Evolutionary conservation across 2,329 filamentous ascomycete genomes (phyloP).

Genomic region (Endocalyx cinctus): DNA sequence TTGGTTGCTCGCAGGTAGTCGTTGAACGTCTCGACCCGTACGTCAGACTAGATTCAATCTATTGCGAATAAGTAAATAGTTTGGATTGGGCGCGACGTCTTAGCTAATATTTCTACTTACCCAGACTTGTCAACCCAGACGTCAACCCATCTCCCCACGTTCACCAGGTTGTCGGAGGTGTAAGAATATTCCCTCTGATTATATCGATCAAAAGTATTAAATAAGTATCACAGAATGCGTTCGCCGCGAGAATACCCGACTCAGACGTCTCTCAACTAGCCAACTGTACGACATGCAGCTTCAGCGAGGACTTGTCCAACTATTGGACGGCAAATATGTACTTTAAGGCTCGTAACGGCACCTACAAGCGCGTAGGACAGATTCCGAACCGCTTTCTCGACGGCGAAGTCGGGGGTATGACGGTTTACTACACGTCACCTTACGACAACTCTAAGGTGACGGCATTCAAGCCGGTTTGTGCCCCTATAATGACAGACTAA

Average conservation of each 20-base stretch:
- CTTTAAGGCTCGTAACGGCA: conserved; percentile 23
- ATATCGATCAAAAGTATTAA: background rate
- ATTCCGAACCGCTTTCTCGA: conserved; percentile 16
- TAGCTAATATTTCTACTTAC: no score
- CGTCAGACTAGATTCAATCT: conserved; percentile 1
- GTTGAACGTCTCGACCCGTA: conserved; percentile 15
- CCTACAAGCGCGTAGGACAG: conserved; percentile 16
- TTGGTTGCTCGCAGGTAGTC: conserved; percentile 12
- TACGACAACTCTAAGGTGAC: conserved; percentile 25
- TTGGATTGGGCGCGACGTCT: no score
- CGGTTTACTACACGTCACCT: conserved; percentile 11
- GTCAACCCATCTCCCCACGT: conserved; percentile 14
- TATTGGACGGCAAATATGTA: conserved; percentile 29
- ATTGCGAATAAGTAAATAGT: no score
- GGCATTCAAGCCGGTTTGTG: conserved; percentile 33
- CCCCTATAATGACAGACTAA: conserved; percentile 8
- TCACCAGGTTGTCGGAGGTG: conserved; percentile 15
- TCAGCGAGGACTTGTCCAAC: conserved; percentile 29
- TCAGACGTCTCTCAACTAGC: conserved; percentile 13
- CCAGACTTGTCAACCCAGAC: conserved; percentile 15
- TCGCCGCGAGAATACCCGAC: conserved; percentile 11
- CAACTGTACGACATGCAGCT: conserved; percentile 27
- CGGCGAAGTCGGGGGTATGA: conserved; percentile 16
- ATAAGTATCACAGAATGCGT: conserved; percentile 8
- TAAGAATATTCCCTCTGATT: no score